Conservation (phyloP, 140 eudicot species). For the Erigeron philadelphicus region DNA sequence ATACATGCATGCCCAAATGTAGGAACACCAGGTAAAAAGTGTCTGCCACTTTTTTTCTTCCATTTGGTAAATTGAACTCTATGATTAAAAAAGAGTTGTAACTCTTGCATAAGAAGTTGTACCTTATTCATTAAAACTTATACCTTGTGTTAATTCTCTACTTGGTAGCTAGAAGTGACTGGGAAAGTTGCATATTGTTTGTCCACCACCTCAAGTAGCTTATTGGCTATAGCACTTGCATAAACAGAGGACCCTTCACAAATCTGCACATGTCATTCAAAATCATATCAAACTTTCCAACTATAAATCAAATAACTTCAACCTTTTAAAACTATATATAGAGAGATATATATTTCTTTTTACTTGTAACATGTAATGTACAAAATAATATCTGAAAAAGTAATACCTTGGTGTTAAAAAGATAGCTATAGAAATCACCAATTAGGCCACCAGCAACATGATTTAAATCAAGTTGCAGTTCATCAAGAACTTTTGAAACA, state of each 20-base stretch:
- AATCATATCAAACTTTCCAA: constrained; percentile 8
- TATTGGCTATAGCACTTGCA: constrained; percentile 96
- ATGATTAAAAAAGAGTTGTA: too few species aligned
- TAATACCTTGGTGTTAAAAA: constrained; percentile 84
- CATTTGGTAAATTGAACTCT: constrained; percentile 5
- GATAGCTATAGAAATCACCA: constrained; percentile 83
- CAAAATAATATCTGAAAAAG: constrained; percentile 2
- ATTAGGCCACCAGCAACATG: constrained; percentile 96
- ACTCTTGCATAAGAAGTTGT: constrained; percentile 17
- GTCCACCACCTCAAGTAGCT: constrained; percentile 89
- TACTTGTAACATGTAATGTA: constrained; percentile 12
- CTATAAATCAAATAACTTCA: background rate
- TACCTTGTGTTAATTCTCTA: constrained; percentile 29
- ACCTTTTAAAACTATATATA: too few species aligned
- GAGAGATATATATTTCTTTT: background rate
- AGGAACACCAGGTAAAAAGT: constrained; percentile 25
- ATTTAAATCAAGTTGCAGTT: constrained; percentile 77
- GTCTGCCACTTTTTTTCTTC: background rate
- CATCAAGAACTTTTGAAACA: constrained; percentile 86
- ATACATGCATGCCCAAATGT: constrained; percentile 28
- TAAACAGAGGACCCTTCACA: constrained; percentile 93
- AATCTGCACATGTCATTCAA: constrained; percentile 55
- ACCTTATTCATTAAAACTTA: constrained; percentile 13
- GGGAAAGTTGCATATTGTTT: constrained; percentile 61
- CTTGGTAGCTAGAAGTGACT: constrained; percentile 47